Percentiles rank a stretch among this genome's conserved stretches.
Evolutionary conservation across 805 yeast species (phyloP).

Genomic region (Zygoascus tannicola): DNA sequence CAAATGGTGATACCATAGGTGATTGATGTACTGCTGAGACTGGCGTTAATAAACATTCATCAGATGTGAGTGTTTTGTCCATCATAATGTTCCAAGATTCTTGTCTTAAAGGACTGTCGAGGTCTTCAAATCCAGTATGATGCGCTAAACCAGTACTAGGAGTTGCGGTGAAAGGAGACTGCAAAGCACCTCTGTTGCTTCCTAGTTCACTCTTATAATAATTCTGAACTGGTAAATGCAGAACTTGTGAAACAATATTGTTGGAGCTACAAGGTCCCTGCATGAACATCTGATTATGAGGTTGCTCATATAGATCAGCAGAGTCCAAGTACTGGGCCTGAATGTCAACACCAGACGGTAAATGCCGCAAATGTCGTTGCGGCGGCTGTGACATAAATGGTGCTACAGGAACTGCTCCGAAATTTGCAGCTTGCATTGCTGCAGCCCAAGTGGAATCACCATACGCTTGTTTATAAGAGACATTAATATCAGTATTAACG

Average conservation of each 20-base stretch:
- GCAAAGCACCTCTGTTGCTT: neutral
- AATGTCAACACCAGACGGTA: neutral
- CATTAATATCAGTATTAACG: neutral
- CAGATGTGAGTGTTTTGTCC: conserved; percentile 3
- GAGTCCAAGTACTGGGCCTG: neutral
- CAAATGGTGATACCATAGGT: conserved; percentile 4
- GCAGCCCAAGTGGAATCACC: conserved; percentile 1
- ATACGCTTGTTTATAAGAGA: neutral
- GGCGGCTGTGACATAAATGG: conserved; percentile 3
- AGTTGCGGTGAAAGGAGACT: neutral
- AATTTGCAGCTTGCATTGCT: neutral
- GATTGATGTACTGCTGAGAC: conserved; percentile 4
- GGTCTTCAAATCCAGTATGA: neutral
- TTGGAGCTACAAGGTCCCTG: neutral
- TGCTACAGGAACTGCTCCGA: conserved; percentile 23
- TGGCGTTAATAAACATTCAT: conserved; percentile 5
- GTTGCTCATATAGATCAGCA: neutral
- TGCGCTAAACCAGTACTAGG: neutral
- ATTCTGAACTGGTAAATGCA: conserved; percentile 2
- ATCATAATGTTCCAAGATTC: conserved; percentile 1
- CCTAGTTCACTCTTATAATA: neutral
- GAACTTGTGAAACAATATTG: conserved; percentile 10
- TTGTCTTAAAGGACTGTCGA: neutral
- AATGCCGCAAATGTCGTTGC: neutral
- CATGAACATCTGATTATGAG: neutral